Base-by-base conservation (phyloP, 2,329 filamentous ascomycete species). In the Clarireedia monteithiana region DNA sequence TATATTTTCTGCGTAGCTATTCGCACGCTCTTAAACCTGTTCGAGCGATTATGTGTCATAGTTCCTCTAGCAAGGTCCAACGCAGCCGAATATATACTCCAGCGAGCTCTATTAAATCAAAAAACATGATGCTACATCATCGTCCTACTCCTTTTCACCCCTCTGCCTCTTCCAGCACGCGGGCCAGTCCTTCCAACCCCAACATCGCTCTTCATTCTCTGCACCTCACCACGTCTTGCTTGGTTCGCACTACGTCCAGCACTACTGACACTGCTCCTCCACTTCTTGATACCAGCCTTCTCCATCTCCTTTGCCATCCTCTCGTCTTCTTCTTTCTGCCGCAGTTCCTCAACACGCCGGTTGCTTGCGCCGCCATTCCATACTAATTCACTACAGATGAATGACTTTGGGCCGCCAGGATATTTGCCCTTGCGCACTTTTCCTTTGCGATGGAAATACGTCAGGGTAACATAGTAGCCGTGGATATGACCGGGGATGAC, bases 371-470 rank as follows among this genome's bases (percentile, higher is more conserved):
- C 84, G 6, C 85, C 85, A 9, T 76, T 82, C 73, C 89, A 85
- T 15, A 91, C 80, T 44, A 79, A 79, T 36, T 85, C 77, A 63
- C 83, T 88, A 69, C 84, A 91, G n/a, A 91, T 80, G 27, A 84
- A 84, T 0, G 85, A 81, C 4, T 86, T 86, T 2, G 75, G 77
- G 2, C 72, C 68, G 1, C 75, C 73, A 12, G 78, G 73, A 56
- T 77, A 76, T 9, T 75, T 74, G 3, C 86, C 86, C 24, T 62
- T 62, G 17, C 75, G 71, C 1, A 78, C 77, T 68, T 84, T 63
- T 1, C 49, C 77, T 64, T 88, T 83, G 58, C 86, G 85, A 66
- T 88, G 81, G 70, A 86, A 91, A 74, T 91, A 95, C 55, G 94
- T 77, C 69, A 89, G 94, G 69, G 90, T 82, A 15, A 68, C 56